Evolutionary conservation across 2,329 filamentous ascomycete species (phyloP), one percentile per base, ranked within the genome.

Genomic region (Fusarium multiceps): DNA sequence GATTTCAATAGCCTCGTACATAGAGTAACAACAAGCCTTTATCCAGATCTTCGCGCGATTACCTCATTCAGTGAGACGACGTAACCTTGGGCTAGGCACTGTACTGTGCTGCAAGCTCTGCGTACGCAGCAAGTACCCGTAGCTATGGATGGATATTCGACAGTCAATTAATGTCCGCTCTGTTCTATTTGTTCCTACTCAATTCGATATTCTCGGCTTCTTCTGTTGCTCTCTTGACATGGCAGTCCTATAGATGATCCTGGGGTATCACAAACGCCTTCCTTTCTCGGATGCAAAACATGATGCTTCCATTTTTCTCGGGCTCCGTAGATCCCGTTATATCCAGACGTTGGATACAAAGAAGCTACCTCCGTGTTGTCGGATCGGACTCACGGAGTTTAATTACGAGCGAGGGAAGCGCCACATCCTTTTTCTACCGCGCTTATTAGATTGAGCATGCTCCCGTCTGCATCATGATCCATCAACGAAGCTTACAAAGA

Each of bases 341-440:
- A 58, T 58, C 49, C 54, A 71, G 50, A 41, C 30, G 41, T 63
- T 67, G 5, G 11, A 12, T 47, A 20, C 16, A 18, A n/a, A 48
- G 45, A 27, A 51, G 48, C 32, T 41, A 60, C 50, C 51, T 69
- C 66, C 64, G 61, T 57, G 54, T 61, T 32, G 45, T 74, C 73
- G 73, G 73, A 41, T 58, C 73, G 73, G 73, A 41, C 56, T 75
- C 59, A 73, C 73, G 73, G 73, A 64, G 34, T 65, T 70, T 70
- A 53, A 57, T 66, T 62, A 55, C 55, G 66, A 74, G 72, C 72
- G 69, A 73, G 47, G 43, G 53, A 55, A 65, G 55, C 68, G 56
- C 66, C 59, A 66, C 55, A 49, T 40, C 56, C 25, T 51, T 64
- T 54, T 49, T 27, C 20, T 56, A 51, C 28, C 51, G 30, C 20